Evolutionary conservation across 176 grass and related monocot genomes (phyloP), one percentile per base, ranked within the genome.

Genomic region (Rhynchospora breviuscula): DNA sequence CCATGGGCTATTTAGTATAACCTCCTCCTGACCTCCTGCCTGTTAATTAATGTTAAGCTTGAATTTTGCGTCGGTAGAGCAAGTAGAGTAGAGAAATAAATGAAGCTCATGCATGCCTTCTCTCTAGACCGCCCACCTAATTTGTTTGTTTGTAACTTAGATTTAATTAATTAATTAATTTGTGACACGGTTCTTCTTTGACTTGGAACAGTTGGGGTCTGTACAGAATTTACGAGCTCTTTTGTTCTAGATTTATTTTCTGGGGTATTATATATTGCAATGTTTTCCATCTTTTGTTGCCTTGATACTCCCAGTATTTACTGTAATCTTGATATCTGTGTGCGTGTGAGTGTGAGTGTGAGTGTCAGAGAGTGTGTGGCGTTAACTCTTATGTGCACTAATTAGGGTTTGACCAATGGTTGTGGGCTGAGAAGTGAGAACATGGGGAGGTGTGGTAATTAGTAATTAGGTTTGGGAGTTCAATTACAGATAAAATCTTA

Each of bases 31-130:
- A 47, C 45, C 58, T 82, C 54, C 31, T 0, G 35, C 35, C 35
- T 40, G 35, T 40, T 40, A 40, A 40, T 40, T 29, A 29, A 29
- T 29, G 44, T 17, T 5, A 47, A 51, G 59, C 21, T 52, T 49
- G 60, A 82, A 82, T 82, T 67, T 82, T 82, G 60, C 80, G 67
- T 65, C 21, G 7, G 59, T 82, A 82, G 80, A 67, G 80, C 40
- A 62, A 51, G 22, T 49, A 51, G 51, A 82, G 59, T 63, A 64
- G 59, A 67, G 67, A 81, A 49, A 82, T 26, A 26, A 63, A 82
- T 73, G 48, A 49, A 67, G 43, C 33, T 22, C 22, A 31, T 82
- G n/a, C 22, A 31, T 82, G n/a, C 1, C 1, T 45, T 59, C 78
- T 66, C 19, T 66, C 19, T 67, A 22, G 51, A 74, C 19, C 23